A percentile compares a stretch with the other conserved stretches of the same genome.
Evolutionary conservation across 140 eudicot species (phyloP).

Genomic region (Oenanthe javanica): DNA sequence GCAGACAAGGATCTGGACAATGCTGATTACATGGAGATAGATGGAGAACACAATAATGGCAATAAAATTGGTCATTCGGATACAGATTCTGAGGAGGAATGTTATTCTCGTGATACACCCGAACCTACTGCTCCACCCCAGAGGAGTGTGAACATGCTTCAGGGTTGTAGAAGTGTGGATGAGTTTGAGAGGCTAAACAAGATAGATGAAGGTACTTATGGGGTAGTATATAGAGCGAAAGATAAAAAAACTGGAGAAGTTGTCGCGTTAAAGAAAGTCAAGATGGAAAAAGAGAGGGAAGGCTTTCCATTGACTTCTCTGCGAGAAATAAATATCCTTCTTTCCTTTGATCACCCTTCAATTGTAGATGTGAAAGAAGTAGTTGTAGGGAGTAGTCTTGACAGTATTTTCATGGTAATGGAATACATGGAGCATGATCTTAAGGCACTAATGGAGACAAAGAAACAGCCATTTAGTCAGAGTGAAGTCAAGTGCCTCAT

Average conservation of each 20-base stretch:
- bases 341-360: conserved; percentile 84
- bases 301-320: conserved; percentile 91
- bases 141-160: conserved; percentile 73
- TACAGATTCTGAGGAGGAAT: conserved; percentile 44
- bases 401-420: conserved; percentile 92
- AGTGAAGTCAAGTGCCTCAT: conserved; percentile 97
- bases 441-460: conserved; percentile 83
- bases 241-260: conserved; percentile 89
- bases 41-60: conserved; percentile 30
- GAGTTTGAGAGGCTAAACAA: conserved; percentile 89
- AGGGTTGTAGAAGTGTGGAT: conserved; percentile 94
- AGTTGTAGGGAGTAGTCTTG: conserved; percentile 93
- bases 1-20: conserved; percentile 23
- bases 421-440: conserved; percentile 99
- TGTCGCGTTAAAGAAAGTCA: conserved; percentile 89
- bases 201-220: conserved; percentile 52
- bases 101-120: conserved; percentile 32
- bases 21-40: conserved; percentile 42
- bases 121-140: conserved; percentile 32
- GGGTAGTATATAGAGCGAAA: conserved; percentile 66
- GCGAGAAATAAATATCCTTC: conserved; percentile 86
- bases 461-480: conserved; percentile 86
- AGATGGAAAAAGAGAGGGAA: conserved; percentile 95
- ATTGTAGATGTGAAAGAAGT: conserved; percentile 96
- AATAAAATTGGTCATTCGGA: conserved; percentile 31